These are phyloP conservation scores for Amoeboradix gromovi DNA, from an alignment of 371 early-diverging fungal genomes.

Conservation along the genomic window DNA sequence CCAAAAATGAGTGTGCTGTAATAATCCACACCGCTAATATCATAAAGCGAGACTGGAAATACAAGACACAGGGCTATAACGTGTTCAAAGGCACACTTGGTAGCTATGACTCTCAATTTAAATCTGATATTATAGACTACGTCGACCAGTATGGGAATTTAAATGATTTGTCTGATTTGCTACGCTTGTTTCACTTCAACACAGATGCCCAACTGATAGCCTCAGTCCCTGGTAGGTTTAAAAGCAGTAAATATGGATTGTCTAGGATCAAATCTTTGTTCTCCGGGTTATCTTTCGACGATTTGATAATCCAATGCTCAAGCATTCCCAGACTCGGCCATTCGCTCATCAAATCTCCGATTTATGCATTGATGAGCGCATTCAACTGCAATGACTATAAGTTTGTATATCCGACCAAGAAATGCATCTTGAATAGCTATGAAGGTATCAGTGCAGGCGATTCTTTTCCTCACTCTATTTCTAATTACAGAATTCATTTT, in stretches of 20 bases:
- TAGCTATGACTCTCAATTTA: not conserved
- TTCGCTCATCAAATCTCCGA: not conserved
- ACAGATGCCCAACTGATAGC: not conserved
- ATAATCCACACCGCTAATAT: not conserved
- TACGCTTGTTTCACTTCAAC: not conserved
- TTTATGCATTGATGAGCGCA: not conserved
- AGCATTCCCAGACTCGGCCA: not conserved
- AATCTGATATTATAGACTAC: not conserved
- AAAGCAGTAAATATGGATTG: not conserved
- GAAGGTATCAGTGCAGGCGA: not conserved
- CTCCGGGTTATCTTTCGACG: not conserved
- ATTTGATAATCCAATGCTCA: not conserved
- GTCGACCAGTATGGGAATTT: not conserved
- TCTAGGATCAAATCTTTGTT: not conserved
- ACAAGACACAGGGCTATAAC: not conserved
- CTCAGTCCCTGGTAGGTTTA: not conserved
- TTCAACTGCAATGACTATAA: not conserved
- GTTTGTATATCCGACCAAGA: not conserved
- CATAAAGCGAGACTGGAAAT: not conserved
- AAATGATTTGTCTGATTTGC: not conserved
- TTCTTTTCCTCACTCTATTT: not conserved
- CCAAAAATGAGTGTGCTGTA: not conserved
- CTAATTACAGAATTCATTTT: not conserved
- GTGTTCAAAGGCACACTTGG: not conserved
- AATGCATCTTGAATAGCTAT: not conserved